Base-by-base conservation (phyloP, 768 basidiomycete species). In the Kwoniella shandongensis region DNA sequence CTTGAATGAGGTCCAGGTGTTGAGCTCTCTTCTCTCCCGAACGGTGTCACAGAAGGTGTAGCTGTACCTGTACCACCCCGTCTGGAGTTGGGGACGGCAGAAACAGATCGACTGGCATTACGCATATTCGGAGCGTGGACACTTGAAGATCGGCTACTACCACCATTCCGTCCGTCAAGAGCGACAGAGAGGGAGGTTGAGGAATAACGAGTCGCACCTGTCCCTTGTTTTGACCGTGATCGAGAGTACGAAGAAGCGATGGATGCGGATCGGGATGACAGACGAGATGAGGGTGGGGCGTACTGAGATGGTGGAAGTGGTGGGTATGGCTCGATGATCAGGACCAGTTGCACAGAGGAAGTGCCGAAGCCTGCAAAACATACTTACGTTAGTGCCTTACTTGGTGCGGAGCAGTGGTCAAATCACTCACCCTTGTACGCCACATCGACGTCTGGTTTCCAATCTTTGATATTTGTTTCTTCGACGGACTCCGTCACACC, bases 241-340 rank as follows among this genome's bases (percentile, higher is more conserved):
- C 69, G 62, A 2, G 70, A 67, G 30, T 52, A 44, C 6, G 67
- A 55, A 2, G 70, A 62, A 6, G 53, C 59, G 39, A 72, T 63
- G 0, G 67, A 69, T 6, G 70, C 59, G 2, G 75, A 76, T 18
- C 75, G 66, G 7, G 67, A 58, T 10, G 66, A 69, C 1, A 73
- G 61, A 1, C 72, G 66, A 40, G 69, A 70, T 15, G 68, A 68
- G 12, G 70, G 64, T 2, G 73, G 69, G 25, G 67, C 64, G 44
- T 73, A 70, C 11, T 66, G 30, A 0, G 59, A 54, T 11, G 67
- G 48, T 1, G 66, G 57, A 1, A 75, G 51, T 3, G 75, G 65
- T n/a, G 75, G 75, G 42, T 67, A 76, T 23, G 75, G 75, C 41
- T 76, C 75, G 42, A 76, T 59, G 41, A 76, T 74, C 6, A 75